Evolutionary conservation across 768 basidiomycete genomes (phyloP).

Genomic region (Tulasnella sp.): DNA sequence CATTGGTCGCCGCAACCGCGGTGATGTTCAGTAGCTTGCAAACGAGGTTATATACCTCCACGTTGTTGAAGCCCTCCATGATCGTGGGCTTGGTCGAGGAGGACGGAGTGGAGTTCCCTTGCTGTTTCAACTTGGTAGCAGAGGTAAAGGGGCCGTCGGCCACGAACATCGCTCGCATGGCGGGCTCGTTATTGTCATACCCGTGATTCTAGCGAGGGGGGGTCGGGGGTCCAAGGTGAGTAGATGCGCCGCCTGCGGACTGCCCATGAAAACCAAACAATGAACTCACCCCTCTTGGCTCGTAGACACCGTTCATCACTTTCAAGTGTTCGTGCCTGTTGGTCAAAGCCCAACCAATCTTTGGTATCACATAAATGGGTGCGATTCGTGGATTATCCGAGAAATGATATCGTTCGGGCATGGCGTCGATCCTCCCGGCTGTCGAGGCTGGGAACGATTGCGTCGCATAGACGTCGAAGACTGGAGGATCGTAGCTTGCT

Average conservation of each 20-base stretch:
- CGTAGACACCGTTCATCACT: constrained; percentile 39
- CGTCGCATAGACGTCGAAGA: constrained; percentile 69
- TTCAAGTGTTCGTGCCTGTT: constrained; percentile 39
- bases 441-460: neutral
- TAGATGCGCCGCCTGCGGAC: too few relatives aligned
- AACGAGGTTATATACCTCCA: constrained; percentile 77
- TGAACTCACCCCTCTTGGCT: constrained; percentile 58
- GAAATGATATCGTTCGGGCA: constrained; percentile 78
- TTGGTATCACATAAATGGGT: constrained; percentile 75
- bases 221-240: neutral
- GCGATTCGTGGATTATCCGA: constrained; percentile 65
- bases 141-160: constrained; percentile 73
- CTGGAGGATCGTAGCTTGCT: constrained; percentile 43
- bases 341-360: constrained; percentile 70
- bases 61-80: constrained; percentile 75
- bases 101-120: neutral
- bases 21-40: constrained; percentile 62
- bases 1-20: constrained; percentile 55
- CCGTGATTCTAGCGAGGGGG: constrained; percentile 61
- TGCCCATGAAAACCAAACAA: neutral
- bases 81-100: constrained; percentile 27
- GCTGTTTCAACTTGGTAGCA: constrained; percentile 41
- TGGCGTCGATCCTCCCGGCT: constrained; percentile 37
- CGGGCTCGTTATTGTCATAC: constrained; percentile 65
- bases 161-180: constrained; percentile 86